Percentiles rank a stretch among this genome's conserved stretches.
phyloP scores from a whole-genome alignment of 179 eudicot genomes.

The Silene coronaria region DNA sequence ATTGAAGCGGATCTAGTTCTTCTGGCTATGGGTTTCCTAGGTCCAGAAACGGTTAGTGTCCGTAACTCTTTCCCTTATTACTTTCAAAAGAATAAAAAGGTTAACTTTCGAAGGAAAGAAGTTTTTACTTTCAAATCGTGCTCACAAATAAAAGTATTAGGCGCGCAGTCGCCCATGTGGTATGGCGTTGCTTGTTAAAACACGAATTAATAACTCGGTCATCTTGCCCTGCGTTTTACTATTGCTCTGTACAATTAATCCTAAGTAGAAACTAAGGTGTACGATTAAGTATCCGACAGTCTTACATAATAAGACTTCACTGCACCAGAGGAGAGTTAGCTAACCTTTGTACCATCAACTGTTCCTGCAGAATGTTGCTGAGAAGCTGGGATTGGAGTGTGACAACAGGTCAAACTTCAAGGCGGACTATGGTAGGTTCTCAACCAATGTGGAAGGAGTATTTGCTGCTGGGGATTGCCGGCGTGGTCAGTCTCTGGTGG shows the following conservation, averaged over 20 bases:
- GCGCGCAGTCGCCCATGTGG: too few relatives aligned
- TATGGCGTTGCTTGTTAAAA: too few relatives aligned
- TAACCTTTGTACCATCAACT: conserved; percentile 2
- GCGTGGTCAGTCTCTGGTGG: conserved; percentile 89
- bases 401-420: conserved; percentile 83
- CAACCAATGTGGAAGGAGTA: conserved; percentile 77
- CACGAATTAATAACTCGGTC: too few relatives aligned
- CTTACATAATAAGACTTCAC: too few relatives aligned
- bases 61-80: not conserved
- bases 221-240: too few relatives aligned
- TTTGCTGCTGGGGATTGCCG: conserved; percentile 97
- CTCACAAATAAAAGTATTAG: too few relatives aligned
- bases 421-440: conserved; percentile 84
- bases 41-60: conserved; percentile 85
- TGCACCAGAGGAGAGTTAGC: not conserved
- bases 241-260: too few relatives aligned
- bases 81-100: not conserved
- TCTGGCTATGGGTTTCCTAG: conserved; percentile 95
- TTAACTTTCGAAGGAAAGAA: not conserved
- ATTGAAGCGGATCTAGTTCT: conserved; percentile 80
- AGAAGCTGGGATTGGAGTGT: conserved; percentile 71
- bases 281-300: too few relatives aligned
- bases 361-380: conserved; percentile 57
- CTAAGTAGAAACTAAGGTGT: too few relatives aligned
- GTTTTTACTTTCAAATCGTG: not conserved